Conservation (phyloP, 2,329 filamentous ascomycete species). For the Colletotrichum gigasporum region DNA sequence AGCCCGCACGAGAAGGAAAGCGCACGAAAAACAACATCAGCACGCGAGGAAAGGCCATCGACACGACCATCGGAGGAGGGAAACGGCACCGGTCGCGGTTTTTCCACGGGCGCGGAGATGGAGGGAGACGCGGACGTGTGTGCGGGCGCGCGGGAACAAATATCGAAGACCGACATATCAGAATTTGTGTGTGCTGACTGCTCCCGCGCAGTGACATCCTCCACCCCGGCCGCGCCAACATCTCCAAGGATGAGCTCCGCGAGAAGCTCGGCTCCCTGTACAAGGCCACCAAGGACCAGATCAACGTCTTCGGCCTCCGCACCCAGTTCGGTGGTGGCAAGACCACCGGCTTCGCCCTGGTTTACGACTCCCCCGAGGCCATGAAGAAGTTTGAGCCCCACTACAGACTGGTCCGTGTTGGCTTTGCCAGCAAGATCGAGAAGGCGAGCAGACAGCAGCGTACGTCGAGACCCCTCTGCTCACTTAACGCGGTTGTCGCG, state of each 20-base stretch:
- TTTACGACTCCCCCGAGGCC: conserved; percentile 98
- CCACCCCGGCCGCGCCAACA: conserved; percentile 97
- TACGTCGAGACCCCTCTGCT: conserved; percentile 66
- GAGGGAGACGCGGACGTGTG: not conserved
- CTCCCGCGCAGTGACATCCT: conserved; percentile 85
- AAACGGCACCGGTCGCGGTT: not conserved
- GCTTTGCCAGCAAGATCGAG: conserved; percentile 93
- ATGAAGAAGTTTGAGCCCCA: conserved; percentile 99
- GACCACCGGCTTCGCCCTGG: conserved; percentile 97
- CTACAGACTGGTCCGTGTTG: conserved; percentile 96
- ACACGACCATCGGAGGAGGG: not conserved
- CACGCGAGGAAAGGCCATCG: not conserved
- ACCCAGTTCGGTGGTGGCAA: conserved; percentile 99
- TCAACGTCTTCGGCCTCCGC: conserved; percentile 97
- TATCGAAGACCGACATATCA: not conserved
- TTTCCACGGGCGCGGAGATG: not conserved
- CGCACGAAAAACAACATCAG: not conserved
- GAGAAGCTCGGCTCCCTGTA: conserved; percentile 94
- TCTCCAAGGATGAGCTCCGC: conserved; percentile 99
- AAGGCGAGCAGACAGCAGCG: conserved; percentile 98
- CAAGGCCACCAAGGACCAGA: conserved; percentile 98
- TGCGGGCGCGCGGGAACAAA: not conserved
- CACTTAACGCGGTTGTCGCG: not conserved
- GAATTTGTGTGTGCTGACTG: conserved; percentile 9
- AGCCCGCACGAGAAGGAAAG: not conserved